Evolutionary conservation across 208 protist species (phyloP), one percentile per base, ranked within the genome.

Genomic region (Leishmania guyanensis): DNA sequence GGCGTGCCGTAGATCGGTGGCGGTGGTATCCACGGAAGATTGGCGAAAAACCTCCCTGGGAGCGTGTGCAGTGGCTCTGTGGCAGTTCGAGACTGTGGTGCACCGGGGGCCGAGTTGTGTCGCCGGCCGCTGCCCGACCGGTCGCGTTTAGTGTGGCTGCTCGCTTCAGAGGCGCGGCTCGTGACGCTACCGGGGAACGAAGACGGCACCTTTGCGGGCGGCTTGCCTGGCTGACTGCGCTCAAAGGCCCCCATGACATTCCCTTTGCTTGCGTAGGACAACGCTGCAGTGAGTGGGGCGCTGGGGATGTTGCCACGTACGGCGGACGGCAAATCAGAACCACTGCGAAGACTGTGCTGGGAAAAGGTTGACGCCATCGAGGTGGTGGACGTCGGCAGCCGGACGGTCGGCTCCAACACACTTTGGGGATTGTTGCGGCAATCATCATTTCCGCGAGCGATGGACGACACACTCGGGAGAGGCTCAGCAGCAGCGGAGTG

Each of bases 11-110:
- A 78, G 12, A 90, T 70, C 9, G 83, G 79, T 6, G 86, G 86
- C 1, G 86, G 86, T 10, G 86, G 86, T 62, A 87, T 79, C 86
- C 86, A 90, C 9, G 86, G 80, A 17, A 86, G 22, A 68, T 86
- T 33, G 46, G 66, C 48, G 39, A 65, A n/a, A 16, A 17, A 3
- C 51, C 26, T 10, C 39, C n/a, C 29, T 26, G 72, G 29, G 29
- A 29, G 12, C 72, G 51, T 14, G 72, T 26, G 72, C 51, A 10
- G 69, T 6, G 46, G 26, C 39, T 48, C 5, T 36, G 69, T 54
- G 22, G 48, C 22, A 73, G 43, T 16, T 12, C 39, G 17, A 3
- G 43, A 46, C 33, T 54, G 22, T 16, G 69, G 39, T 36, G 69
- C 43, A 53, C 22, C 39, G 69, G 20, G 36, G 69, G 3, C 3